A percentile compares a stretch with the other conserved stretches of the same genome.
Evolutionary conservation across 2,329 filamentous ascomycete species (phyloP).

Genomic region (Fusarium piperis): DNA sequence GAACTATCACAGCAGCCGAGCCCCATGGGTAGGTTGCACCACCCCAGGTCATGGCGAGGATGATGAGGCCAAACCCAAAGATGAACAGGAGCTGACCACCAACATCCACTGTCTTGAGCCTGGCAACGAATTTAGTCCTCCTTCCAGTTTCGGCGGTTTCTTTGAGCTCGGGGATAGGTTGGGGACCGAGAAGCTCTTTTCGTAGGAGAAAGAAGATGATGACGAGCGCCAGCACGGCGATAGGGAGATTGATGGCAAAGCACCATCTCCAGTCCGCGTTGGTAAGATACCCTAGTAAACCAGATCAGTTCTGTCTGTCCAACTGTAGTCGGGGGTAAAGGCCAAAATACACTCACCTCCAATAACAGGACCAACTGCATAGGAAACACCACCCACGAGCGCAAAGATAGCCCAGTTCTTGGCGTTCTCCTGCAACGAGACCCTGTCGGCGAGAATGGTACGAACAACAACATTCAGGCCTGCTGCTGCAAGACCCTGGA

Average conservation of each 20-base stretch:
- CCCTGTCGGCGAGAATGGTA: conserved; percentile 72
- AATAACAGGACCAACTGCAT: conserved; percentile 68
- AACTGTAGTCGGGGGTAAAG: no score
- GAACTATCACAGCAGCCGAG: conserved; percentile 58
- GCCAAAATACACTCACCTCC: conserved; percentile 52
- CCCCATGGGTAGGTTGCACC: conserved; percentile 63
- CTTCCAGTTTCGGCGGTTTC: conserved; percentile 49
- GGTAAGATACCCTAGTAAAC: conserved; percentile 56
- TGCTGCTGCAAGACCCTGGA: conserved; percentile 70
- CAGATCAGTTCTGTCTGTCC: conserved; percentile 6
- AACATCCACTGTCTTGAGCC: conserved; percentile 64
- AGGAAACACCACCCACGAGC: conserved; percentile 67
- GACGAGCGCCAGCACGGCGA: conserved; percentile 61
- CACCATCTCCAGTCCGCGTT: conserved; percentile 71
- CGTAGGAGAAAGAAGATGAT: conserved; percentile 66
- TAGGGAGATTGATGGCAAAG: conserved; percentile 71
- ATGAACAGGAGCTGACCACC: conserved; percentile 67
- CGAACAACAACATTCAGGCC: conserved; percentile 69
- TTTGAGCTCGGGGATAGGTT: conserved; percentile 57
- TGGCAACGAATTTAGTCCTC: conserved; percentile 50
- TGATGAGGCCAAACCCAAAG: conserved; percentile 61
- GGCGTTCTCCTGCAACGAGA: conserved; percentile 68
- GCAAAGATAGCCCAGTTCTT: conserved; percentile 71
- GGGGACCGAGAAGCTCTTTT: conserved; percentile 65
- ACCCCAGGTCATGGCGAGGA: conserved; percentile 66